A percentile compares a stretch with the other conserved stretches of the same genome.
phyloP scores from a whole-genome alignment of 2,329 filamentous ascomycete species.

The Talaromyces verruculosus region DNA sequence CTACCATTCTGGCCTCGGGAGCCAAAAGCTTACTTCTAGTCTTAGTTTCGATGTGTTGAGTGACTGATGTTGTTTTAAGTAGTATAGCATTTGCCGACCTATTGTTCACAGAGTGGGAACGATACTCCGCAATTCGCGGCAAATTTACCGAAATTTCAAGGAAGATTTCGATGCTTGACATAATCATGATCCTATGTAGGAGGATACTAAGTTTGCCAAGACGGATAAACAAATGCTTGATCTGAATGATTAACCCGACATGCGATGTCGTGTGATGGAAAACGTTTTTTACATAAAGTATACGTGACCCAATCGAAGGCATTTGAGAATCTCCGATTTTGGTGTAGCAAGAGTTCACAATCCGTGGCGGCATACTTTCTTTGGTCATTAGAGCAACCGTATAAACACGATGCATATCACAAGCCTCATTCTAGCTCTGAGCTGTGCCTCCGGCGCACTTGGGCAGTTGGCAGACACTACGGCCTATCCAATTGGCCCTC shows the following conservation, averaged over 20 bases:
- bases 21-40: not conserved
- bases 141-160: not conserved
- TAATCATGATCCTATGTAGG: not conserved
- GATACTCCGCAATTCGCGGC: not conserved
- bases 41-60: not conserved
- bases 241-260: not conserved
- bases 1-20: not conserved
- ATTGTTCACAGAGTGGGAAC: not conserved
- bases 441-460: conserved; percentile 1
- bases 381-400: not conserved
- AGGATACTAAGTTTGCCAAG: not conserved
- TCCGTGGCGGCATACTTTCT: not conserved
- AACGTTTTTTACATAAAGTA: not conserved
- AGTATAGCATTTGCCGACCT: not conserved
- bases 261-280: not conserved
- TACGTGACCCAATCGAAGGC: not conserved
- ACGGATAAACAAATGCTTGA: not conserved
- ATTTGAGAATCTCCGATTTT: not conserved
- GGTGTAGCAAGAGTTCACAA: not conserved
- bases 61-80: not conserved
- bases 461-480: conserved; percentile 14
- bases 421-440: conserved; percentile 11
- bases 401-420: conserved; percentile 7
- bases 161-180: not conserved
- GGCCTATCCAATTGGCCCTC: conserved; percentile 15